Percentiles rank a stretch among this genome's conserved stretches.
Evolutionary conservation across 345 rosid species (phyloP).

Genomic region (Syzygium aqueum): DNA sequence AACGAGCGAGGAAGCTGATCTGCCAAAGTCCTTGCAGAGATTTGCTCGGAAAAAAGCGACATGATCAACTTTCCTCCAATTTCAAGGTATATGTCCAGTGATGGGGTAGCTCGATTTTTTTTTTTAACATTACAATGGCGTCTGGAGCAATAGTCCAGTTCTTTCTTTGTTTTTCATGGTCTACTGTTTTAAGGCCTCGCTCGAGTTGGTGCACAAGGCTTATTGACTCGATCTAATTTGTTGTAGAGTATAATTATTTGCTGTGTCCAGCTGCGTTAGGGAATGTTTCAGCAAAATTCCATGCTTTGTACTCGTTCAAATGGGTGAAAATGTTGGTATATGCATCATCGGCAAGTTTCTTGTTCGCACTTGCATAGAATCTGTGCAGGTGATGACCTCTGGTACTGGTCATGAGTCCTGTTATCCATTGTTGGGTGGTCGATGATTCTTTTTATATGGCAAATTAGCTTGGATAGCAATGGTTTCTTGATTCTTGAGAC

Average conservation of each 20-base stretch:
- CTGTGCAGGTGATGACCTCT: background rate
- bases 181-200: background rate
- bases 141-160: background rate
- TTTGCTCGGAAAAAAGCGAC: constrained; percentile 31
- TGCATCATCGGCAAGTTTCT: background rate
- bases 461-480: background rate
- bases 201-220: background rate
- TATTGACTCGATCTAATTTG: background rate
- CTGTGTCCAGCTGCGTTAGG: background rate
- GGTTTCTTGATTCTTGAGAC: background rate
- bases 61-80: background rate
- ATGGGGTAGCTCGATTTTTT: background rate
- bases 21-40: constrained; percentile 53
- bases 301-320: background rate
- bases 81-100: background rate
- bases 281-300: background rate
- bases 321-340: background rate
- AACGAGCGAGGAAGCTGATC: constrained; percentile 23
- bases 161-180: background rate
- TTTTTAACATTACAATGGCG: background rate
- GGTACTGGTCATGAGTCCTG: background rate
- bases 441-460: background rate
- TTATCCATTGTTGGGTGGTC: background rate
- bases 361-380: background rate
- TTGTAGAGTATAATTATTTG: background rate